Conservation (phyloP, 495 filamentous ascomycete genomes). For the Aspergillus cristatus region DNA sequence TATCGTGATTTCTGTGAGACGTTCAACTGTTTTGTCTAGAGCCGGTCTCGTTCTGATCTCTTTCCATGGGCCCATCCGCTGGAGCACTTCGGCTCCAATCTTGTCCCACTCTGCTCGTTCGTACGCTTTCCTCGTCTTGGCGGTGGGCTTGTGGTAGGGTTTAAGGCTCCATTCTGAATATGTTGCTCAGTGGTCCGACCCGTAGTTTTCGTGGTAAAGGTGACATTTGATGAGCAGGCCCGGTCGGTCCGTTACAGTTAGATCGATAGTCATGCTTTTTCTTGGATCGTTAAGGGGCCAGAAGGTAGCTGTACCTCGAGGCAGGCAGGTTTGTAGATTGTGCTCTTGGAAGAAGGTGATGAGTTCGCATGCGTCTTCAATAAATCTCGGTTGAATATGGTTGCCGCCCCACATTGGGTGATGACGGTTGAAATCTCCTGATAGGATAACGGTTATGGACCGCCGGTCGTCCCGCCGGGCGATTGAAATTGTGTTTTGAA, state of each 20-base stretch:
- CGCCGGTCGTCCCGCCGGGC: background rate
- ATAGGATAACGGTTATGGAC: slow-evolving; percentile 11
- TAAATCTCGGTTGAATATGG: slow-evolving; percentile 6
- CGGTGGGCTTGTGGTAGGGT: slow-evolving; percentile 1
- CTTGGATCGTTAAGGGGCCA: slow-evolving; percentile 12
- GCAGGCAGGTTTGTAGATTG: slow-evolving; percentile 7
- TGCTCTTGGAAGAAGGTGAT: slow-evolving; percentile 13
- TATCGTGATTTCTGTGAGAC: slow-evolving; percentile 6
- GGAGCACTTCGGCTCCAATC: slow-evolving; percentile 10
- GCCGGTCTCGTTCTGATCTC: slow-evolving; percentile 6
- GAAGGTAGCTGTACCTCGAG: slow-evolving; percentile 10
- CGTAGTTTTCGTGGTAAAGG: slow-evolving; percentile 14
- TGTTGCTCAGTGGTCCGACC: slow-evolving; percentile 10
- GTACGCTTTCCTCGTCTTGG: slow-evolving; percentile 12
- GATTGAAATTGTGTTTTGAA: slow-evolving; percentile 12
- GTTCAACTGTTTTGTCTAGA: slow-evolving; percentile 7
- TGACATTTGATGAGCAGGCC: slow-evolving; percentile 10
- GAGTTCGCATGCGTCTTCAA: slow-evolving; percentile 13
- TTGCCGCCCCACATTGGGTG: slow-evolving; percentile 11
- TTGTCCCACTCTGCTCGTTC: slow-evolving; percentile 16
- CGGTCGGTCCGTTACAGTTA: slow-evolving; percentile 8
- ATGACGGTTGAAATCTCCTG: slow-evolving; percentile 18
- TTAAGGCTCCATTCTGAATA: slow-evolving; percentile 17
- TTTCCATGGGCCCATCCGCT: slow-evolving; percentile 5
- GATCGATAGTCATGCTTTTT: slow-evolving; percentile 12